Evolutionary conservation across 1,284 basidiomycete species (phyloP), one percentile per base, ranked within the genome.

Genomic region (Heimioporus retisporus): DNA sequence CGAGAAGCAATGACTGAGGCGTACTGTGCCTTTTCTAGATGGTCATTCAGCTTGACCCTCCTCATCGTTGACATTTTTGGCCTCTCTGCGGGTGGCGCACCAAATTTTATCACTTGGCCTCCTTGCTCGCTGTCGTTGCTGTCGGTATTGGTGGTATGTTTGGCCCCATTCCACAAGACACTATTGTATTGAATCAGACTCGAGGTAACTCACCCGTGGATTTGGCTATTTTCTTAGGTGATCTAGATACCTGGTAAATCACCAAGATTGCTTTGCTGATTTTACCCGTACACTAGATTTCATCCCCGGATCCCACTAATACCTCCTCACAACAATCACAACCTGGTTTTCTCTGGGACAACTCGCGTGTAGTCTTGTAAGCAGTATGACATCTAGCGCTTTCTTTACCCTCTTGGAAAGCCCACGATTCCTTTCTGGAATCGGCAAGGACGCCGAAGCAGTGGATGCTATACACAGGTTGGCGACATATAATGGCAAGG

Each of bases 291-390:
- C 46, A 19, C 44, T 28, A 88, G 91, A 92, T 72, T 90, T 91
- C 63, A 75, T 92, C 1, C 92, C 91, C 1, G 86, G 84, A 14
- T 85, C 86, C 18, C 90, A 91, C 70, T 91, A 92, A 67, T 92
- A 90, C 69, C 83, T 92, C 13, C 79, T 93, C 23, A 92, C 91
- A 0, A 79, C 92, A 25, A 81, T 93, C 10, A 89, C 90, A 1
- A 87, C 92, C 28, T 93, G 89, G 89, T 93, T 90, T 90, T 85
- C 86, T 6, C 83, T 92, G 71, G 88, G 92, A 65, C 85, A 90
- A 78, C 81, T 93, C 51, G 69, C 93, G 59, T 84, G 85, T 54
- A 86, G 88, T 80, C 75, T 93, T 72, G 84, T 93, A 75, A 68
- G 86, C 11, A 40, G 35, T 40, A 40, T 40, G 10, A 40, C 35